Conservation (phyloP, 2,329 filamentous ascomycete genomes). For the Alternaria rosae region DNA sequence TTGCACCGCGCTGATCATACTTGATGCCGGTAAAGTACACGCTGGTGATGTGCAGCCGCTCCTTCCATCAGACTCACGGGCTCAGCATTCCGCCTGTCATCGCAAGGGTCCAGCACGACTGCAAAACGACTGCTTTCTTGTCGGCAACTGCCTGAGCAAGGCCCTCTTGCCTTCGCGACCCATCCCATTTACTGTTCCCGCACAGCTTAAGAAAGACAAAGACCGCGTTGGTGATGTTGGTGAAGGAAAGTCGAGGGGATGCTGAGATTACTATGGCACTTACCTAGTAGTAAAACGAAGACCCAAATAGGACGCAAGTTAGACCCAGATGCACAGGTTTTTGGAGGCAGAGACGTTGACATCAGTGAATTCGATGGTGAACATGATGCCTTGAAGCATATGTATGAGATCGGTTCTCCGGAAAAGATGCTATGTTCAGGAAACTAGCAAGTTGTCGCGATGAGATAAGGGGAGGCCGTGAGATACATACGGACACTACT, state of each 20-base stretch:
- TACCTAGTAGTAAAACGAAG: background rate
- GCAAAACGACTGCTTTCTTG: background rate
- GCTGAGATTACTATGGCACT: background rate
- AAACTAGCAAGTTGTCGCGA: background rate
- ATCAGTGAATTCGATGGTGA: background rate
- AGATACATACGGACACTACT: background rate
- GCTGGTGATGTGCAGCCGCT: background rate
- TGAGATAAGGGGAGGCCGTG: background rate
- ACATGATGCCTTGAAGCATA: background rate
- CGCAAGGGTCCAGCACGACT: background rate
- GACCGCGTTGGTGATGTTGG: background rate
- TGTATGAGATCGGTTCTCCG: background rate
- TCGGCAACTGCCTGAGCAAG: background rate
- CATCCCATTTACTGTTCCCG: background rate
- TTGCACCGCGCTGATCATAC: background rate
- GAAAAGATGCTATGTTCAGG: background rate
- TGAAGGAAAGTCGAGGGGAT: background rate
- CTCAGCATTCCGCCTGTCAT: background rate
- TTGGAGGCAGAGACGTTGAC: fast-evolving
- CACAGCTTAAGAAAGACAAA: background rate
- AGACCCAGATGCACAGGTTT: background rate
- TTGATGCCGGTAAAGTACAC: background rate
- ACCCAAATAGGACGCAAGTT: background rate
- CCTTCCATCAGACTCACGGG: background rate
- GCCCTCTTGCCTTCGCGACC: background rate